phyloP scores from a whole-genome alignment of 352 stramenopile genomes.

The Phytophthora palmivora region DNA sequence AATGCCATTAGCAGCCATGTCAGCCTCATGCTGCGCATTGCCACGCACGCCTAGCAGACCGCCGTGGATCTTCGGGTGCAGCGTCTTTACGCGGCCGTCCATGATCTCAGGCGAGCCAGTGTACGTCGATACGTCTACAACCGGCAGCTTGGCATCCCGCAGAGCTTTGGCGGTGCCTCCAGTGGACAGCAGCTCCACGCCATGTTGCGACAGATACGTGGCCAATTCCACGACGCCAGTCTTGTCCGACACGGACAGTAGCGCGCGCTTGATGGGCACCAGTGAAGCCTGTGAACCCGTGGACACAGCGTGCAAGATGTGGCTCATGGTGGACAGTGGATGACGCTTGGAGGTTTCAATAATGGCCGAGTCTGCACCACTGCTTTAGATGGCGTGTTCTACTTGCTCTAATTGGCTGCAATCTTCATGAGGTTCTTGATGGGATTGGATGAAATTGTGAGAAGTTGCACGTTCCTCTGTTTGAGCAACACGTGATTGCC shows the following conservation, averaged over 20 bases:
- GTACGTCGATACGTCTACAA: conserved; percentile 98
- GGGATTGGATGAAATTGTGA: too few species aligned
- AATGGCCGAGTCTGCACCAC: conserved; percentile 30
- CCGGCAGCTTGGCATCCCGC: conserved; percentile 93
- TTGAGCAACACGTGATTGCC: too few species aligned
- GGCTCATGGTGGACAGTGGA: conserved; percentile 56
- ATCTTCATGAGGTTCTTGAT: too few species aligned
- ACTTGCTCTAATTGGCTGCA: conserved; percentile 28
- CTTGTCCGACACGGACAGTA: conserved; percentile 99
- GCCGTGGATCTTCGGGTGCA: conserved; percentile 99
- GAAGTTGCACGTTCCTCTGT: too few species aligned
- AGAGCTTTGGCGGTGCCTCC: conserved; percentile 98
- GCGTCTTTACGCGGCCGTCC: conserved; percentile 99
- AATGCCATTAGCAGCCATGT: conserved; percentile 97
- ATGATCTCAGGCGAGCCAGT: conserved; percentile 98
- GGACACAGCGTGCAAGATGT: conserved; percentile 85
- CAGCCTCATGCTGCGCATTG: conserved; percentile 96
- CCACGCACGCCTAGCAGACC: conserved; percentile 97
- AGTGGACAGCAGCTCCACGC: conserved; percentile 98
- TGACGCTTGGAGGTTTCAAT: conserved; percentile 19
- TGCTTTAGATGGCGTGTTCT: conserved; percentile 26
- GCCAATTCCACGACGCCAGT: conserved; percentile 97
- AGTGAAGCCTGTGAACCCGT: conserved; percentile 69
- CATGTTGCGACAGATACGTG: conserved; percentile 91
- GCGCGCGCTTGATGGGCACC: conserved; percentile 94